Percentiles rank a stretch among this genome's conserved stretches.
Conservation (phyloP, 1,284 basidiomycete species). For the Cystobasidium slooffiae region DNA sequence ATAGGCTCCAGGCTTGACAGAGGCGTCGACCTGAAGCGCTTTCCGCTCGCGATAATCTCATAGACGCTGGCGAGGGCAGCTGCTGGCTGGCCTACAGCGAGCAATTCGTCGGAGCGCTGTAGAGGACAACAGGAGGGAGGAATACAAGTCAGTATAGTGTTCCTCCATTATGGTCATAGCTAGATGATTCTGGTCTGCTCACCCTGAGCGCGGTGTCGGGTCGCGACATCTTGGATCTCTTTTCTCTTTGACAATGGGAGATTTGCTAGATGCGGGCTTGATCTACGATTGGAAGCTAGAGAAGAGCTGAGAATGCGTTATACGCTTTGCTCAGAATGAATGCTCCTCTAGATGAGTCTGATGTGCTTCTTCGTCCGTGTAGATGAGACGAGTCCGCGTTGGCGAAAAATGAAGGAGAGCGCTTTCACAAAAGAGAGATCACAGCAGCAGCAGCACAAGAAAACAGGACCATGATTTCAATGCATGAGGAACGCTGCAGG, state of each 20-base stretch:
- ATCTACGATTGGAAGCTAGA: neutral
- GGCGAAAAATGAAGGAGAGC: conserved; percentile 21
- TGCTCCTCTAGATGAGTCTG: too few relatives aligned
- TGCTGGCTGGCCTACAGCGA: conserved; percentile 84
- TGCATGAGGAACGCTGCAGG: too few relatives aligned
- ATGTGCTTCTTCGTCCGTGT: conserved; percentile 15
- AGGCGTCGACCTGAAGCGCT: conserved; percentile 91
- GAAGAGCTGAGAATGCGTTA: too few relatives aligned
- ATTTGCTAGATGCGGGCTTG: neutral
- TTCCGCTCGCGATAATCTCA: conserved; percentile 83
- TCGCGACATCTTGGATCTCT: conserved; percentile 33
- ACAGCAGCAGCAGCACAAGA: neutral
- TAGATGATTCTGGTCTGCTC: neutral
- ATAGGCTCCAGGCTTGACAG: conserved; percentile 91
- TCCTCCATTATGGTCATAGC: neutral
- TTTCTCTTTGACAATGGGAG: neutral
- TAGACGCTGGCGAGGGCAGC: conserved; percentile 86
- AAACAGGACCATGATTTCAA: neutral
- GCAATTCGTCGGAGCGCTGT: conserved; percentile 62
- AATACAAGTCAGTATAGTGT: neutral
- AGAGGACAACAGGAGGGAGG: neutral
- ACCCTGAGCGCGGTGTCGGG: conserved; percentile 45
- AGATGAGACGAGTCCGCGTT: conserved; percentile 14
- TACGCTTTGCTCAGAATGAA: too few relatives aligned
- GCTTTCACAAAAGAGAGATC: neutral